These are phyloP conservation scores for Zarea fungicola DNA, from an alignment of 2,329 filamentous ascomycete genomes.

Conservation along the genomic window DNA sequence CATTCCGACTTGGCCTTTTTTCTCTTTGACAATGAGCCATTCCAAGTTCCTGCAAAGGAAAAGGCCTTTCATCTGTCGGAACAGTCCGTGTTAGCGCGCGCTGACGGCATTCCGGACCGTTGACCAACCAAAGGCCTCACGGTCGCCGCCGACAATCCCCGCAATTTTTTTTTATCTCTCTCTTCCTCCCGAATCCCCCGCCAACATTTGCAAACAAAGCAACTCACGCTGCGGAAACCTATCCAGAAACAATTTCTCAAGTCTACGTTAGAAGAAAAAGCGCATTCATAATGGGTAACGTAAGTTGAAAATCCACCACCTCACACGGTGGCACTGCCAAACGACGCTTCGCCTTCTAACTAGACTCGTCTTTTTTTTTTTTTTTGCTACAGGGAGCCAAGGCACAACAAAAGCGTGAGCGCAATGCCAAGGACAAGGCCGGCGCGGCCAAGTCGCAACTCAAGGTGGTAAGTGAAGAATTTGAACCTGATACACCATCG, in stretches of 20 bases:
- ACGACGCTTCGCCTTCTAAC: too few species aligned
- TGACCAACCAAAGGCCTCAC: constrained; percentile 8
- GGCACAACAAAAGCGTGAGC: constrained; percentile 67
- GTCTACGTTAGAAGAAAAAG: not conserved
- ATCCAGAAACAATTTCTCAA: not conserved
- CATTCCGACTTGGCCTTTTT: too few species aligned
- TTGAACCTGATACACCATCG: too few species aligned
- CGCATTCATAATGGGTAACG: constrained; percentile 15
- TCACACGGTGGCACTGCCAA: too few species aligned
- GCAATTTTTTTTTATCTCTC: constrained; percentile 10
- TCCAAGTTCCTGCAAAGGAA: too few species aligned
- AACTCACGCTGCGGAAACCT: not conserved
- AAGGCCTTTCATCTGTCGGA: too few species aligned
- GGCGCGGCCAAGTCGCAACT: constrained; percentile 60
- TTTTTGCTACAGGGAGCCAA: constrained; percentile 55
- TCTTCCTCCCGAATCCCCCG: constrained; percentile 1
- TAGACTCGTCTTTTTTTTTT: too few species aligned
- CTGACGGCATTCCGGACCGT: not conserved
- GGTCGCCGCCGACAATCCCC: constrained; percentile 1
- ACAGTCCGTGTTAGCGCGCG: not conserved
- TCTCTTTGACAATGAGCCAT: too few species aligned
- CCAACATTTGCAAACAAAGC: not conserved
- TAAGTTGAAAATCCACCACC: too few species aligned
- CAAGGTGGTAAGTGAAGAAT: constrained; percentile 50
- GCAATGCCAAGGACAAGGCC: constrained; percentile 58